Conservation (phyloP, 2,329 filamentous ascomycete species). For the Escovopsis sp. region DNA sequence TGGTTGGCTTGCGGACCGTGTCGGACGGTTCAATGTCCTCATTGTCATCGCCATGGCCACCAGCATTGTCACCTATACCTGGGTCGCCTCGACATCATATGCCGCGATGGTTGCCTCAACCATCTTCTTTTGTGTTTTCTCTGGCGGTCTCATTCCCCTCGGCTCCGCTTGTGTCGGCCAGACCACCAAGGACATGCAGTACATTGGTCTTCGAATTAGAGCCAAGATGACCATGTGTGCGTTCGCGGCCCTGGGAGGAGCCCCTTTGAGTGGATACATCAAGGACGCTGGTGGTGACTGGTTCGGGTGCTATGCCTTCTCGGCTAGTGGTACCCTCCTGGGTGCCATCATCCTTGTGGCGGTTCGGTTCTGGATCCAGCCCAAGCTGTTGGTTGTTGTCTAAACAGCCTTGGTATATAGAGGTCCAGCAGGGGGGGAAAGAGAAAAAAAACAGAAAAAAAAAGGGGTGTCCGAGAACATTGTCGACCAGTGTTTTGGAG, state of each 20-base stretch:
- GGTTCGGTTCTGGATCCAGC: constrained; percentile 7
- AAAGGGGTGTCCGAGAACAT: too few relatives aligned
- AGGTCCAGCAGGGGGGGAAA: too few relatives aligned
- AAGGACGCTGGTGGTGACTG: constrained; percentile 5
- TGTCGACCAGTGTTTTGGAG: too few relatives aligned
- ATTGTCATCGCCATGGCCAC: constrained; percentile 9
- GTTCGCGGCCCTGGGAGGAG: constrained; percentile 11
- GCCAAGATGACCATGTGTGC: constrained; percentile 18
- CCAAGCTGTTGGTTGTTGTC: constrained; percentile 3
- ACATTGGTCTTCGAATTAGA: constrained; percentile 18
- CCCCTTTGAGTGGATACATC: constrained; percentile 11
- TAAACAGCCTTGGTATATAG: not conserved
- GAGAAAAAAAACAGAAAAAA: too few relatives aligned
- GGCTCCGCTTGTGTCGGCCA: constrained; percentile 18
- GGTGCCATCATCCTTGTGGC: constrained; percentile 7
- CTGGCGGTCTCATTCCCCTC: constrained; percentile 20
- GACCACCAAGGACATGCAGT: constrained; percentile 14
- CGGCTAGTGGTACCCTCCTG: constrained; percentile 5
- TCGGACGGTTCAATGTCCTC: constrained; percentile 34
- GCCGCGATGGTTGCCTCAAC: constrained; percentile 11
- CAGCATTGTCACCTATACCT: constrained; percentile 16
- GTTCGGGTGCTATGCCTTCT: constrained; percentile 8
- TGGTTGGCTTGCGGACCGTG: constrained; percentile 35
- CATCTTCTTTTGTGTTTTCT: constrained; percentile 16
- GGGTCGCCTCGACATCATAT: constrained; percentile 13